phyloP scores from a whole-genome alignment of 345 rosid genomes.

The Balakata baccata region DNA sequence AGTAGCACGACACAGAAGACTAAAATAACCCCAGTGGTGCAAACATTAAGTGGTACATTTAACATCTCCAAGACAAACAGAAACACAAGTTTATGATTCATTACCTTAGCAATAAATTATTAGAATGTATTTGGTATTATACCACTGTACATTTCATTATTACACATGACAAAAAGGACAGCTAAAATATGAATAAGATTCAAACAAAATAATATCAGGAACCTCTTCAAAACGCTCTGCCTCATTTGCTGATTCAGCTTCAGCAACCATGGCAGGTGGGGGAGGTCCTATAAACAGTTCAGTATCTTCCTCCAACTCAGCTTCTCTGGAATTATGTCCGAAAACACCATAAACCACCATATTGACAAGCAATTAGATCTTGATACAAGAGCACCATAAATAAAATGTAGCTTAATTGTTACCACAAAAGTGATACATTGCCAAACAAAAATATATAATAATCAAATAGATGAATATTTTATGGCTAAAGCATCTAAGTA shows the following conservation, averaged over 20 bases:
- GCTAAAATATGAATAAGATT: constrained; percentile 6
- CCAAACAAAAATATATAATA: background rate
- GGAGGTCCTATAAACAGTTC: constrained; percentile 84
- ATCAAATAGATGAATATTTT: constrained; percentile 1
- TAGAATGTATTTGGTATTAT: background rate
- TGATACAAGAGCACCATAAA: background rate
- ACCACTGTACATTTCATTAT: background rate
- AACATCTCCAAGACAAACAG: background rate
- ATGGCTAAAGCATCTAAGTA: constrained; percentile 5
- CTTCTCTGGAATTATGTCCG: constrained; percentile 51
- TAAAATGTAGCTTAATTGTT: background rate
- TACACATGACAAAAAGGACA: background rate
- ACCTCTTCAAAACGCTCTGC: constrained; percentile 98
- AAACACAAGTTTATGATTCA: background rate
- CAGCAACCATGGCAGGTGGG: constrained; percentile 85
- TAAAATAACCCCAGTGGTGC: background rate
- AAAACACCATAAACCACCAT: constrained; percentile 8
- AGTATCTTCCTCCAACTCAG: constrained; percentile 77
- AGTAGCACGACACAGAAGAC: background rate
- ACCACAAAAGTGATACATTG: background rate
- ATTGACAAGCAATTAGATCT: constrained; percentile 6
- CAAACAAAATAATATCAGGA: constrained; percentile 17
- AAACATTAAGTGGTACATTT: background rate
- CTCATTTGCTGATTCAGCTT: constrained; percentile 83
- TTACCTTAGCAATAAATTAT: background rate